phyloP scores from a whole-genome alignment of 208 protist species.

The Leishmania amazonensis region DNA sequence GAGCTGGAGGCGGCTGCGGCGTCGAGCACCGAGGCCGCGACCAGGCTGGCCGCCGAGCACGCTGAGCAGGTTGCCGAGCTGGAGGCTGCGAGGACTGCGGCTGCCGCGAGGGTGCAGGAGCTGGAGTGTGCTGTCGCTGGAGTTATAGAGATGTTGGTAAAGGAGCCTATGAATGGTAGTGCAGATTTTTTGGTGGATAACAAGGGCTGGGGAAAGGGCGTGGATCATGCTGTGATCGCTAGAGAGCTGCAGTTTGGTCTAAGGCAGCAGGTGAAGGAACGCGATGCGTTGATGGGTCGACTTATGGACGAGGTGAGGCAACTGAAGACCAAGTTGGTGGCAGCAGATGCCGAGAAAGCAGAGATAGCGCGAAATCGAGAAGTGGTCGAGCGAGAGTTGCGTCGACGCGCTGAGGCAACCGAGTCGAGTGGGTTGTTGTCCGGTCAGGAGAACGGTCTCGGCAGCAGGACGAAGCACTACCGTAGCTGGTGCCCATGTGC shows the following conservation, averaged over 20 bases:
- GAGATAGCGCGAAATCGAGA: neutral
- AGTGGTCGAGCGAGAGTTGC: constrained; percentile 16
- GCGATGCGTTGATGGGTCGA: neutral
- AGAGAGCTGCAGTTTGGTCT: neutral
- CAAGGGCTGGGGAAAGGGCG: neutral
- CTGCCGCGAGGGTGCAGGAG: constrained; percentile 2
- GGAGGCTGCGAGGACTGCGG: constrained; percentile 1
- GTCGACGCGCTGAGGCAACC: constrained; percentile 5
- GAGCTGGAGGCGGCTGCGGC: constrained; percentile 15
- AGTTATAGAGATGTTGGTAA: neutral
- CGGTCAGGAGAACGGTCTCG: neutral
- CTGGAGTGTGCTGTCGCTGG: neutral
- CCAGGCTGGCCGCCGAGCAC: neutral
- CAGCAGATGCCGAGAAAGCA: neutral
- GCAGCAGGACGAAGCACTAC: neutral
- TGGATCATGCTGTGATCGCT: neutral
- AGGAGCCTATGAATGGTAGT: neutral
- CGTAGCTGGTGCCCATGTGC: constrained; percentile 8
- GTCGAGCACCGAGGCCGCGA: neutral
- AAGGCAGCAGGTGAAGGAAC: neutral
- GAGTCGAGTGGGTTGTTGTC: constrained; percentile 22
- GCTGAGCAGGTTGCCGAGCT: neutral
- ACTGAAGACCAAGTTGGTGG: neutral
- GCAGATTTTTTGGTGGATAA: neutral
- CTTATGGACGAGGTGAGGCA: neutral